A percentile compares a stretch with the other conserved stretches of the same genome.
Evolutionary conservation across 208 protist species (phyloP).

Genomic region (Crithidia brevicula): DNA sequence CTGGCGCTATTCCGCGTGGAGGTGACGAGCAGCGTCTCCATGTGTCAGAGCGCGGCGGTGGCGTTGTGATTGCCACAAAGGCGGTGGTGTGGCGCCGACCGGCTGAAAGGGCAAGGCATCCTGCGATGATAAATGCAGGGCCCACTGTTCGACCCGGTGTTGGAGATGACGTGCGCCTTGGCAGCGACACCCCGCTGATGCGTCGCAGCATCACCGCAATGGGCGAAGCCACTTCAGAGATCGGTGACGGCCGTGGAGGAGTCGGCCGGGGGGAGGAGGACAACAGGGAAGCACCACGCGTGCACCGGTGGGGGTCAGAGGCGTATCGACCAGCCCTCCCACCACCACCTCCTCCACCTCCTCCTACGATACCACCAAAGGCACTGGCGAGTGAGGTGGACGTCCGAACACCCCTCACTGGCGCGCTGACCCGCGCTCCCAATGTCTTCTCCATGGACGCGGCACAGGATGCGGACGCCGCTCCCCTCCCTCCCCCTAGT

Average conservation of each 20-base stretch:
- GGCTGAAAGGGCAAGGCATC: background rate
- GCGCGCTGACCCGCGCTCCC: background rate
- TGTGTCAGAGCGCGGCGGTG: background rate
- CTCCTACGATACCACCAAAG: background rate
- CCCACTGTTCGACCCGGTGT: background rate
- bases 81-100: constrained; percentile 37
- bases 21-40: no score
- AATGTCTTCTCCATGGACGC: background rate
- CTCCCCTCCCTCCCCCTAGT: background rate
- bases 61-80: background rate
- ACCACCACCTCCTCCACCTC: background rate
- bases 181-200: background rate
- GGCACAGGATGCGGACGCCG: background rate
- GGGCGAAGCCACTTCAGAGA: no score
- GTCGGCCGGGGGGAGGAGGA: no score
- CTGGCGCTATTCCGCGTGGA: constrained; percentile 7
- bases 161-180: background rate
- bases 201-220: no score
- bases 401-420: background rate
- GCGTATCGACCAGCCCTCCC: background rate
- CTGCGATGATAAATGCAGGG: background rate
- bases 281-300: no score
- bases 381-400: background rate
- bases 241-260: no score
- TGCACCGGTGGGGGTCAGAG: no score